Evolutionary conservation across 129 eudicot genomes (phyloP).

Genomic region (Saposhnikovia divaricata): DNA sequence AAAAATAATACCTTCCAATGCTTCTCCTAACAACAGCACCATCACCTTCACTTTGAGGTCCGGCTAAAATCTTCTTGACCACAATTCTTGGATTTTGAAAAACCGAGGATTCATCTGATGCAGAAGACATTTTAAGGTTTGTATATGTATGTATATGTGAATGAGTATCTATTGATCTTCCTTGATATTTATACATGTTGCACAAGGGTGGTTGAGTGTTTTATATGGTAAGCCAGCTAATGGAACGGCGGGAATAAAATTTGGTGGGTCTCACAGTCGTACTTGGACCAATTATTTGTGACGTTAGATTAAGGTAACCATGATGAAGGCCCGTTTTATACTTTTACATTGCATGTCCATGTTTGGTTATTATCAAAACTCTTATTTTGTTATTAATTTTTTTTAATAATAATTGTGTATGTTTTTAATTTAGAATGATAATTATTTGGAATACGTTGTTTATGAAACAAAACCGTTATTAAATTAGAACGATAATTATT

Average conservation of each 20-base stretch:
- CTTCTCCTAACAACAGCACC: conserved; percentile 93
- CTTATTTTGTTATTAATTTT: too few species aligned
- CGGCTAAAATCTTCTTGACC: conserved; percentile 58
- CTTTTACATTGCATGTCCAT: too few species aligned
- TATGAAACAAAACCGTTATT: too few species aligned
- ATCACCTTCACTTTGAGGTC: conserved; percentile 65
- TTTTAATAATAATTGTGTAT: too few species aligned
- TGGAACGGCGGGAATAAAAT: background rate
- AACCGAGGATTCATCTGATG: conserved; percentile 21
- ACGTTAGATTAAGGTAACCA: conserved; percentile 5
- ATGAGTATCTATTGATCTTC: background rate
- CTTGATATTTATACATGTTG: background rate
- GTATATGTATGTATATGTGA: background rate
- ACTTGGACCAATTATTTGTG: conserved; percentile 2
- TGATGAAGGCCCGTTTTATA: background rate
- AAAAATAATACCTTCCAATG: conserved; percentile 68
- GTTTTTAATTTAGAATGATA: too few species aligned
- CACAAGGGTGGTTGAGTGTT: background rate
- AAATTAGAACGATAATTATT: too few species aligned
- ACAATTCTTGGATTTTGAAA: conserved; percentile 63
- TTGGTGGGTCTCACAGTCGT: background rate
- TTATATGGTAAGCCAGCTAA: conserved; percentile 1
- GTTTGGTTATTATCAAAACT: too few species aligned
- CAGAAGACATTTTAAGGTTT: conserved; percentile 27
- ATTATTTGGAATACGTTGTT: too few species aligned